phyloP scores from a whole-genome alignment of 257 asterid species.

The Euphrasia confusa region DNA sequence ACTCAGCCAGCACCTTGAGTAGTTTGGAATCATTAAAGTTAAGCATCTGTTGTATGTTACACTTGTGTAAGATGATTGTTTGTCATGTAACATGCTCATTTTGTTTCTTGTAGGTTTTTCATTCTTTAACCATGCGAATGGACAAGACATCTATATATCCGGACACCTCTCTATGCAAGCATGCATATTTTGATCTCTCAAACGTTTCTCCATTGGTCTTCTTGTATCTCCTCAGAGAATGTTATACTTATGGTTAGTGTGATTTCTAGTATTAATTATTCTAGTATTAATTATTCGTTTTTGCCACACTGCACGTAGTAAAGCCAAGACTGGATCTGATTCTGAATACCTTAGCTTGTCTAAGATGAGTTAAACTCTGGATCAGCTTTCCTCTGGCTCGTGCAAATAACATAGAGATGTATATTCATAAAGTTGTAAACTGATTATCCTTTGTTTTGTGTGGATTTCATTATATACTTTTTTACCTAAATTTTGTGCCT shows the following conservation, averaged over 20 bases:
- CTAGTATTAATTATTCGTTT: too few species aligned
- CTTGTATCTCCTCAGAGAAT: slow-evolving; percentile 67
- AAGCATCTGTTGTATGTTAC: not conserved
- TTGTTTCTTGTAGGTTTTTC: slow-evolving; percentile 31
- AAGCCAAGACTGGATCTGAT: slow-evolving; percentile 13
- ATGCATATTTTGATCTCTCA: slow-evolving; percentile 69
- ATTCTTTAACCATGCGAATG: slow-evolving; percentile 37
- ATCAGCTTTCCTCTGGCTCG: slow-evolving; percentile 20
- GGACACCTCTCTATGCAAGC: slow-evolving; percentile 45
- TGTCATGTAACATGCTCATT: slow-evolving; percentile 21
- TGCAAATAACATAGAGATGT: slow-evolving; percentile 6
- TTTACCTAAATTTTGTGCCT: slow-evolving; percentile 4
- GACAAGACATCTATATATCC: slow-evolving; percentile 28
- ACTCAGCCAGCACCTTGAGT: not conserved
- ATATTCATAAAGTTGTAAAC: not conserved
- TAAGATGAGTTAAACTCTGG: slow-evolving; percentile 4
- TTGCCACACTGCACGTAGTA: not conserved
- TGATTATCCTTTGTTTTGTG: slow-evolving; percentile 17
- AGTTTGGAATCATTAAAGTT: slow-evolving; percentile 1
- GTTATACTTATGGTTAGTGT: slow-evolving; percentile 63
- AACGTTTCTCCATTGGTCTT: slow-evolving; percentile 81
- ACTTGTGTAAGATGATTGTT: slow-evolving; percentile 2
- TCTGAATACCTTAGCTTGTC: slow-evolving; percentile 14
- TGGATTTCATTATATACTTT: slow-evolving; percentile 9
- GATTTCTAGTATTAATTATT: slow-evolving; percentile 15